Percentiles rank a stretch among this genome's conserved stretches.
phyloP scores from a whole-genome alignment of 352 stramenopile genomes.

The Phytophthora megakarya region DNA sequence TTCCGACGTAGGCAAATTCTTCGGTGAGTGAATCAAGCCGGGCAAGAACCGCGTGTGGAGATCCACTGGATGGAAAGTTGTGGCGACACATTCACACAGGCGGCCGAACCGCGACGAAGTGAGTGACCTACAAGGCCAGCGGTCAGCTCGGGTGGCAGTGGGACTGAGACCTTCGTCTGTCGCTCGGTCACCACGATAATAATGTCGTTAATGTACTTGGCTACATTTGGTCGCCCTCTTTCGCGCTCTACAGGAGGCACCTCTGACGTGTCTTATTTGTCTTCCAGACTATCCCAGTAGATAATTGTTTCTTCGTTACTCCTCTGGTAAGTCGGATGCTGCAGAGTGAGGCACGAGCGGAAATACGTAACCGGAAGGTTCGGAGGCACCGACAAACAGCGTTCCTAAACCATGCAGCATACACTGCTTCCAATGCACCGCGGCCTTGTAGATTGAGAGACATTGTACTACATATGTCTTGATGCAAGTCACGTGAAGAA shows the following conservation, averaged over 20 bases:
- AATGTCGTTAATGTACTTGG: too few relatives aligned
- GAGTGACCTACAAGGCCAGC: background rate
- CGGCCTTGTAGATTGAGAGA: conserved; percentile 10
- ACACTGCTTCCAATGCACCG: conserved; percentile 20
- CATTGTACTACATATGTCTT: too few relatives aligned
- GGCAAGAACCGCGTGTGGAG: conserved; percentile 15
- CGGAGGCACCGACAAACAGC: conserved; percentile 2
- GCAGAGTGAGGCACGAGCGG: background rate
- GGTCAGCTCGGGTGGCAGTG: background rate
- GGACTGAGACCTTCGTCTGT: background rate
- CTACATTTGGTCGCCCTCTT: conserved; percentile 5
- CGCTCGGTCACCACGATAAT: conserved; percentile 1
- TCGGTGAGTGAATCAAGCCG: conserved; percentile 27
- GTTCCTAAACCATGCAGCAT: conserved; percentile 20
- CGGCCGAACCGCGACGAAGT: conserved; percentile 1
- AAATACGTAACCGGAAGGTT: background rate
- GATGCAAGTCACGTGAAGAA: too few relatives aligned
- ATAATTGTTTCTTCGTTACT: conserved; percentile 7
- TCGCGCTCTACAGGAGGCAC: conserved; percentile 10
- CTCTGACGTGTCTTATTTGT: background rate
- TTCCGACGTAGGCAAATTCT: conserved; percentile 32
- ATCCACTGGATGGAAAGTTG: conserved; percentile 28
- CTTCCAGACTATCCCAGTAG: background rate
- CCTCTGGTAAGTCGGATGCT: background rate
- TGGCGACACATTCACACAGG: conserved; percentile 13